Conservation (phyloP, 1,139 yeast species). For the Scheffersomyces parashehatae region DNA sequence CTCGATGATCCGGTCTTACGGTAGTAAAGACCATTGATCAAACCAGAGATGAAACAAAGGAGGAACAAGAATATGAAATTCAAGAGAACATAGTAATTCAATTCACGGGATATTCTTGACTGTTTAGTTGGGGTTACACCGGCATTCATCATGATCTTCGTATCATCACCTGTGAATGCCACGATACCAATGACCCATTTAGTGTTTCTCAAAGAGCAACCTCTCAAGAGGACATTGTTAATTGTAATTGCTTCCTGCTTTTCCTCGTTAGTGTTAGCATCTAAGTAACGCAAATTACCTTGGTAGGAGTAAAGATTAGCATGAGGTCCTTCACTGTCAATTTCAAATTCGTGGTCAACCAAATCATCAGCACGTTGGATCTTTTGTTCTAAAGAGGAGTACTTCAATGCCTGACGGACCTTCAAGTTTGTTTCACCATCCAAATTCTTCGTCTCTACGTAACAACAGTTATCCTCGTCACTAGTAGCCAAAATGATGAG, state of each 20-base stretch:
- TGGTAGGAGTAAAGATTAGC: constrained; percentile 54
- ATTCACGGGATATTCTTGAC: constrained; percentile 51
- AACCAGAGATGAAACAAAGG: constrained; percentile 53
- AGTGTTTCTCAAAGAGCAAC: constrained; percentile 54
- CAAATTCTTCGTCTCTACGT: constrained; percentile 58
- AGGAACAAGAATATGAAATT: constrained; percentile 49
- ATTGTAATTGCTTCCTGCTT: constrained; percentile 46
- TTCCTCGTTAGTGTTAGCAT: constrained; percentile 12
- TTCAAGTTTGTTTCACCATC: constrained; percentile 65
- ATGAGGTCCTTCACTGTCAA: constrained; percentile 59
- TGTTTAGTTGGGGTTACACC: constrained; percentile 60
- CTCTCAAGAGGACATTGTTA: constrained; percentile 52
- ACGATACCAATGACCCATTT: constrained; percentile 57
- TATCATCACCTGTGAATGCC: constrained; percentile 53
- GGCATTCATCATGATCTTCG: constrained; percentile 58
- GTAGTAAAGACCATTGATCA: constrained; percentile 54
- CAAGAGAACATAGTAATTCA: constrained; percentile 50
- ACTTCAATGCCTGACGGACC: constrained; percentile 51
- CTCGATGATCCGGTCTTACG: constrained; percentile 34
- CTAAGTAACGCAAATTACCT: constrained; percentile 44
- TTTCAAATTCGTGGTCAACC: constrained; percentile 36
- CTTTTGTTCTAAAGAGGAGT: constrained; percentile 34
- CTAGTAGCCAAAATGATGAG: constrained; percentile 51
- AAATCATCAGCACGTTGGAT: constrained; percentile 47
- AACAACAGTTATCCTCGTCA: constrained; percentile 55